phyloP scores from a whole-genome alignment of 2,329 filamentous ascomycete genomes.

The Aspergillus clavatus region DNA sequence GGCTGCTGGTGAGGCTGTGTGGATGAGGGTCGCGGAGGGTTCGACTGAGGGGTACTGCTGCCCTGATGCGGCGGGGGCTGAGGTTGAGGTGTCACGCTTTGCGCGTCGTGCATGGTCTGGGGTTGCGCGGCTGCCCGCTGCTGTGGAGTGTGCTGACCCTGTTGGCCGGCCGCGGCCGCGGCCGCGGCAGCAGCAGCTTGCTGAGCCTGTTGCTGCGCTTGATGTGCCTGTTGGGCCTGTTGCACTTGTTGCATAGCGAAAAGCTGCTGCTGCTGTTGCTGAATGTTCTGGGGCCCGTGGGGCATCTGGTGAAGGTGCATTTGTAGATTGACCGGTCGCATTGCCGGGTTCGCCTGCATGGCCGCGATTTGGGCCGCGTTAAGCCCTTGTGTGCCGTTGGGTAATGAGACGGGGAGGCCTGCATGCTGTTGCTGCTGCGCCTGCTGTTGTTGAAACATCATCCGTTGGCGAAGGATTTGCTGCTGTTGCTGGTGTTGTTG shows the following conservation, averaged over 20 bases:
- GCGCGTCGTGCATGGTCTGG: conserved; percentile 39
- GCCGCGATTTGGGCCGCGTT: conserved; percentile 42
- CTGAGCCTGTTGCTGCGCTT: conserved; percentile 33
- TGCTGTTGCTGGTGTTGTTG: conserved; percentile 39
- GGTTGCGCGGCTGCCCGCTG: conserved; percentile 39
- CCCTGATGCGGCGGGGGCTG: conserved; percentile 38
- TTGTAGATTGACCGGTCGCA: conserved; percentile 36
- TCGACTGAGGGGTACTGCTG: conserved; percentile 36
- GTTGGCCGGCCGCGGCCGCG: conserved; percentile 28
- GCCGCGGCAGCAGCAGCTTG: conserved; percentile 21
- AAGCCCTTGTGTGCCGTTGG: conserved; percentile 38
- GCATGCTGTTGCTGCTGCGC: conserved; percentile 33
- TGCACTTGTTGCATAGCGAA: conserved; percentile 29
- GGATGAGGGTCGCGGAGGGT: conserved; percentile 27
- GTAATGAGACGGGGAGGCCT: conserved; percentile 37
- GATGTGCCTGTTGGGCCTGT: conserved; percentile 22
- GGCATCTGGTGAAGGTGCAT: conserved; percentile 41
- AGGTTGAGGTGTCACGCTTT: conserved; percentile 42
- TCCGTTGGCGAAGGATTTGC: conserved; percentile 8
- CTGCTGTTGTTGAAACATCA: conserved; percentile 25
- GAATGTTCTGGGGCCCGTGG: conserved; percentile 39
- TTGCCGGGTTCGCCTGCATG: conserved; percentile 39
- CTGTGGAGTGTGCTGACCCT: conserved; percentile 37
- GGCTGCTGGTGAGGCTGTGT: conserved; percentile 35
- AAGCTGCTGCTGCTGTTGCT: conserved; percentile 41